Evolutionary conservation across 768 basidiomycete species (phyloP), one percentile per base, ranked within the genome.

Genomic region (Amanita polypyramis): DNA sequence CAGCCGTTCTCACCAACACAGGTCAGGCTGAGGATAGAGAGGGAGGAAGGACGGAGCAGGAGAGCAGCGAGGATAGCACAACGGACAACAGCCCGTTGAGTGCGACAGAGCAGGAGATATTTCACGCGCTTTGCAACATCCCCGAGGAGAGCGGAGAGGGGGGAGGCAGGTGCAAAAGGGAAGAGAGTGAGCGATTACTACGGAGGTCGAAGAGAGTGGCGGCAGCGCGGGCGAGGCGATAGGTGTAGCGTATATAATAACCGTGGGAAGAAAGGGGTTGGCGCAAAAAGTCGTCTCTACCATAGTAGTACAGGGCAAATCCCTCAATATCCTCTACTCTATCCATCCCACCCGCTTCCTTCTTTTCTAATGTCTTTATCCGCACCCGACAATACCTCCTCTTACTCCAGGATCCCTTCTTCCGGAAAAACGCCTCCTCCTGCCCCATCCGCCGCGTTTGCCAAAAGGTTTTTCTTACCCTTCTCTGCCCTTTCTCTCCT

Each of bases 391-490:
- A 84, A 77, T 75, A 79, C 76, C 70, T 73, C 74, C 72, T 75
- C 85, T 70, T 88, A 84, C 77, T 76, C 82, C 58, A 82, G 85
- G 74, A 79, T 76, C 63, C 73, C 85, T 54, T 65, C 73, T 51
- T 83, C 86, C 60, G 89, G 89, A 53, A 92, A 91, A 69, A 92
- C 88, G 1, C 88, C 89, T 52, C 88, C 88, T 51, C 88, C 89
- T 46, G 89, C 88, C 12, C 89, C 89, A 48, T 92, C 89, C 49
- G 88, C 89, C 54, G 89, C 87, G 19, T 91, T 74, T 65, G 87
- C 88, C 27, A 91, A 90, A 75, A 80, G 89, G 88, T 89, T 38
- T 25, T 50, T 59, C 53, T 15, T 43, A 17, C 23, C 55, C 52
- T 39, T 54, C 43, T 54, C 43, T 23, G 44, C 45, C 43, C 45